phyloP scores from a whole-genome alignment of 371 early-diverging fungal species.

The Dichotomocladium elegans region DNA sequence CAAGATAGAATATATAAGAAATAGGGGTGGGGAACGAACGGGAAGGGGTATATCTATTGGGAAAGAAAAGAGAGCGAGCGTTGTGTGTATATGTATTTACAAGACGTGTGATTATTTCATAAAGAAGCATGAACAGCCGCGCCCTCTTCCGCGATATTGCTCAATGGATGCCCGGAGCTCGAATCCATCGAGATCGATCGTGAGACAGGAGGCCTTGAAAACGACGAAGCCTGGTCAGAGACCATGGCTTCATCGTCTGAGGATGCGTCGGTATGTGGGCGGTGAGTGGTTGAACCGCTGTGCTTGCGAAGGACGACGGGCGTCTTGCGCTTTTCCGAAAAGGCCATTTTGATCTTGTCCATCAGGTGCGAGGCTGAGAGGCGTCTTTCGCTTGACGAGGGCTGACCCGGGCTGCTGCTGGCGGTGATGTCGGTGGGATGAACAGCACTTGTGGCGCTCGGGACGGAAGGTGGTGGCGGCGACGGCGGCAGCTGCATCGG shows the following conservation, averaged over 20 bases:
- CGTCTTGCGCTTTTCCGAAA: constrained; percentile 40
- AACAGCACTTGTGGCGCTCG: not conserved
- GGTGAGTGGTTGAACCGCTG: not conserved
- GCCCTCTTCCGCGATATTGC: no score
- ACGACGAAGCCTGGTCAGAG: not conserved
- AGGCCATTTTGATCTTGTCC: constrained; percentile 39
- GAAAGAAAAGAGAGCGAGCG: no score
- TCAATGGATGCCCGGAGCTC: not conserved
- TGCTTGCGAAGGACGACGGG: not conserved
- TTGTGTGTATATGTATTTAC: no score
- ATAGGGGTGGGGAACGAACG: no score
- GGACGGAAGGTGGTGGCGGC: not conserved
- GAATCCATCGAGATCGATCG: not conserved
- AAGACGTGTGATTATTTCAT: no score
- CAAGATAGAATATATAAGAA: no score
- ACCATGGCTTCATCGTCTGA: not conserved
- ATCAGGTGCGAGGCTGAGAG: constrained; percentile 15
- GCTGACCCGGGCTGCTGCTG: no score
- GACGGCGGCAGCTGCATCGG: not conserved
- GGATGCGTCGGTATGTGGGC: not conserved
- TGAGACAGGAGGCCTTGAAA: not conserved
- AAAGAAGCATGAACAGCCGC: no score
- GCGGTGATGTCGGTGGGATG: not conserved
- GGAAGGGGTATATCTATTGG: no score
- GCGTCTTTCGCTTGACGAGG: constrained; percentile 11